Conservation (phyloP, 192 early-diverging fungal species). For the Coemansia sp. region DNA sequence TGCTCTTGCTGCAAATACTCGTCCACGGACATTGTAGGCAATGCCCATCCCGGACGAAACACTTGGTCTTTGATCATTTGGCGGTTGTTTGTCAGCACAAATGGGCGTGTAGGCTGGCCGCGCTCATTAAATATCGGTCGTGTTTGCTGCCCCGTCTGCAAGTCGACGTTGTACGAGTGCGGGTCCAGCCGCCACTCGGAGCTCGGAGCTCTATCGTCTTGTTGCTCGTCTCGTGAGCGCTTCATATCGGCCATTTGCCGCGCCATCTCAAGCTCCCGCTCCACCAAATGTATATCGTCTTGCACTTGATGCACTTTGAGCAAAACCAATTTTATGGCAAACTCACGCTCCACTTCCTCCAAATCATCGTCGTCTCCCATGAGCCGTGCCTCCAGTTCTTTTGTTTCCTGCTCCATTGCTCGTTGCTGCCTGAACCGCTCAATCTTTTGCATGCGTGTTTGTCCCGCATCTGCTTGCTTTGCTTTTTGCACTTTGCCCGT, state of each 20-base stretch:
- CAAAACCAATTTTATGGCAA: conserved; percentile 70
- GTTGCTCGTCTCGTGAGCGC: conserved; percentile 11
- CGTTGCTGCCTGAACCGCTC: conserved; percentile 56
- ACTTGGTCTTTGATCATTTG: conserved; percentile 75
- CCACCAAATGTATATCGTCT: conserved; percentile 67
- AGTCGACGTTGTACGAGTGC: conserved; percentile 46
- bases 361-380: conserved; percentile 58
- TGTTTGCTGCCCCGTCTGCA: conserved; percentile 13
- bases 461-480: conserved; percentile 10
- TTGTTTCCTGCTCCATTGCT: conserved; percentile 74
- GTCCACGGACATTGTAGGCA: conserved; percentile 97
- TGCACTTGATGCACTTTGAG: conserved; percentile 70
- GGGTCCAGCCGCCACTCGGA: conserved; percentile 55
- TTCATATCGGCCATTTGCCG: conserved; percentile 67
- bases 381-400: conserved; percentile 73
- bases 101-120: conserved; percentile 73
- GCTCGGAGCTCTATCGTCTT: conserved; percentile 1
- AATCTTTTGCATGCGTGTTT: conserved; percentile 31
- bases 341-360: conserved; percentile 77
- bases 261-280: conserved; percentile 80
- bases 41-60: conserved; percentile 77
- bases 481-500: not conserved
- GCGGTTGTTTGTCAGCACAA: conserved; percentile 77
- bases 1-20: conserved; percentile 87
- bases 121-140: conserved; percentile 29